Percentiles rank a stretch among this genome's conserved stretches.
Evolutionary conservation across 1,284 basidiomycete species (phyloP).

Genomic region (Xerocomus alliaceus): DNA sequence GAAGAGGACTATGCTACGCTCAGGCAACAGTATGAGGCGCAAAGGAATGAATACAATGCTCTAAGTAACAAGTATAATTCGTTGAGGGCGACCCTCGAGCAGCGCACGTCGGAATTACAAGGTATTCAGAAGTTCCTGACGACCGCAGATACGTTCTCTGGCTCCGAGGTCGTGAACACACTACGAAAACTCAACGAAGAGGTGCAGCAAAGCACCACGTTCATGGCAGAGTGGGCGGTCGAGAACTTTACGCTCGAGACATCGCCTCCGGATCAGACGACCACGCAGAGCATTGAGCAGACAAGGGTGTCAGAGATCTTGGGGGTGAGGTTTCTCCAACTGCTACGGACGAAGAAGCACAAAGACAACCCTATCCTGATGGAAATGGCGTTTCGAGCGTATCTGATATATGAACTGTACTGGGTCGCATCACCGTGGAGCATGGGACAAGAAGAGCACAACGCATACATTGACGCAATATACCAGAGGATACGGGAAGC

Average conservation of each 20-base stretch:
- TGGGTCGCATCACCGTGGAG: conserved; percentile 24
- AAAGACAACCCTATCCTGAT: conserved; percentile 21
- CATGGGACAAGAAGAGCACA: conserved; percentile 16
- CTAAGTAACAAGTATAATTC: conserved; percentile 16
- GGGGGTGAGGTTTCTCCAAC: conserved; percentile 18
- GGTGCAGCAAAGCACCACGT: conserved; percentile 17
- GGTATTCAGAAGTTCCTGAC: conserved; percentile 26
- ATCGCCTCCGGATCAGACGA: neutral
- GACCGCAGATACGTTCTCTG: conserved; percentile 21
- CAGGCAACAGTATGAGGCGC: conserved; percentile 16
- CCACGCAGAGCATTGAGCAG: conserved; percentile 1
- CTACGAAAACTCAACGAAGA: conserved; percentile 28
- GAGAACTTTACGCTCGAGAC: conserved; percentile 11
- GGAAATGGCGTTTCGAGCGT: conserved; percentile 27
- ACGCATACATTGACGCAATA: conserved; percentile 20
- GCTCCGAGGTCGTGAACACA: conserved; percentile 26
- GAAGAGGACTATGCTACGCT: conserved; percentile 8
- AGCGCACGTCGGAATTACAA: conserved; percentile 27
- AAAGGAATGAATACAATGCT: conserved; percentile 6
- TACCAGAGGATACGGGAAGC: conserved; percentile 28
- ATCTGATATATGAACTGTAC: conserved; percentile 24
- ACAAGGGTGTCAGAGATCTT: conserved; percentile 13
- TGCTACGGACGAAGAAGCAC: conserved; percentile 19
- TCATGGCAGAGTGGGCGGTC: conserved; percentile 23
- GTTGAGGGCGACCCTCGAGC: conserved; percentile 22